Evolutionary conservation across 2,329 filamentous ascomycete species (phyloP), one percentile per base, ranked within the genome.

Genomic region (Xylariaceae sp.): DNA sequence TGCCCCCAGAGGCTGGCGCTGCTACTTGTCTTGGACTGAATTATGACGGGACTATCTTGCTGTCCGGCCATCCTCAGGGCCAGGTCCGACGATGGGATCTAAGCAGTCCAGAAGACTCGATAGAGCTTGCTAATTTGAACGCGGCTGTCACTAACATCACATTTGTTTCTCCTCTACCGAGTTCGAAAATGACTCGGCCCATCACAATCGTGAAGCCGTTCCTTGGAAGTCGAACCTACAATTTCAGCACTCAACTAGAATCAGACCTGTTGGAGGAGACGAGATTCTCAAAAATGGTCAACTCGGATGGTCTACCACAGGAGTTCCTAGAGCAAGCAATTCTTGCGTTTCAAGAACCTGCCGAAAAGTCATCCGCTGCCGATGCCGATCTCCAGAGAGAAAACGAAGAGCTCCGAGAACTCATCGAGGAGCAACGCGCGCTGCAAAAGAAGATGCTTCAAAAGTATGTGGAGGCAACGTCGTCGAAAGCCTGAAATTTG

Each of bases 21-120:
- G 80, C 80, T 4, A 78, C 83, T 19, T 88, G 86, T 61, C 65
- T 96, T 49, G 79, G 80, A 17, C 70, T 95, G 46, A 91, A 82
- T 62, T 91, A 94, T 68, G 92, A 96, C 66, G 88, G 89, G 22
- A 90, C 86, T 39, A 80, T 77, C 7, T 72, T 96, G 18, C 69
- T 96, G 22, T 90, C 90, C 3, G 91, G 91, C 6, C 91, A 97
- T 63, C 74, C 80, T 15, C 87, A 80, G 59, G 92, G 92, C 44
- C 88, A 87, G 62, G 78, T 96, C 38, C 73, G 89, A 31, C 77
- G 80, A 47, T 97, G 92, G 92, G 89, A 89, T 64, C 77, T 92
- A 22, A 82, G 83, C 35, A 83, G 85, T 57, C 81, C 82, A 52
- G 82, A 81, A 51, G 86, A 87, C 54, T 78, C 81, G 1, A 80